phyloP scores from a whole-genome alignment of 2,329 filamentous ascomycete genomes.

The Aspergillus sergii region DNA sequence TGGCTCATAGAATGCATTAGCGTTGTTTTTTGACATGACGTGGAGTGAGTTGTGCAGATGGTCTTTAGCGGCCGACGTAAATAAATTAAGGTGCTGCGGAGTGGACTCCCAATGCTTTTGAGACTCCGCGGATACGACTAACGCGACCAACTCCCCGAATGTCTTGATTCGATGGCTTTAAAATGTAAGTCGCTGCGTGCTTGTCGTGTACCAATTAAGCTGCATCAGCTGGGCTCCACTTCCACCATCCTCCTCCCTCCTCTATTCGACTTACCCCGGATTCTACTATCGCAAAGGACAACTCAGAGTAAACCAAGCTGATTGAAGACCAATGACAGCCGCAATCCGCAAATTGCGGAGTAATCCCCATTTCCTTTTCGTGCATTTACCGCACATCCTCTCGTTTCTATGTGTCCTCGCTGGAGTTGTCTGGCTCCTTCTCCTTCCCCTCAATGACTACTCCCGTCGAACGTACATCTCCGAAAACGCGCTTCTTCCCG shows the following conservation, averaged over 20 bases:
- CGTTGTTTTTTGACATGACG: slow-evolving; percentile 7
- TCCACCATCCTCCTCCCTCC: slow-evolving; percentile 1
- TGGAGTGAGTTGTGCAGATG: slow-evolving; percentile 31
- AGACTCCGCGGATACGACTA: slow-evolving; percentile 17
- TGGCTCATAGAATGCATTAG: slow-evolving; percentile 4
- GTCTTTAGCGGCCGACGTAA: slow-evolving; percentile 36
- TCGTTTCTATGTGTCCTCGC: slow-evolving; percentile 82
- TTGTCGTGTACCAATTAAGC: neutral
- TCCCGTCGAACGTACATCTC: slow-evolving; percentile 94
- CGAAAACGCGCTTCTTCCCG: slow-evolving; percentile 92
- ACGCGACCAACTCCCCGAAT: slow-evolving; percentile 29
- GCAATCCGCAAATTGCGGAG: slow-evolving; percentile 63
- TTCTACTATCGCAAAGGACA: slow-evolving; percentile 16
- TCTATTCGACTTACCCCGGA: slow-evolving; percentile 16
- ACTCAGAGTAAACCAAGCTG: slow-evolving; percentile 18
- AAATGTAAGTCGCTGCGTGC: slow-evolving; percentile 38
- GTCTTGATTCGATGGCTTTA: slow-evolving; percentile 39
- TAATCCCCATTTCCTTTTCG: slow-evolving; percentile 72
- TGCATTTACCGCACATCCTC: slow-evolving; percentile 82
- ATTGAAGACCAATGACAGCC: slow-evolving; percentile 31
- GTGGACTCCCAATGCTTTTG: neutral
- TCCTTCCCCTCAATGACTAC: slow-evolving; percentile 88
- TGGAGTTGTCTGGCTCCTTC: slow-evolving; percentile 84
- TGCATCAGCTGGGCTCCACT: neutral
- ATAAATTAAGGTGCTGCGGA: slow-evolving; percentile 16